These are phyloP conservation scores for Cyberlindnera mycetangii DNA, from an alignment of 805 yeast species.

Conservation along the genomic window DNA sequence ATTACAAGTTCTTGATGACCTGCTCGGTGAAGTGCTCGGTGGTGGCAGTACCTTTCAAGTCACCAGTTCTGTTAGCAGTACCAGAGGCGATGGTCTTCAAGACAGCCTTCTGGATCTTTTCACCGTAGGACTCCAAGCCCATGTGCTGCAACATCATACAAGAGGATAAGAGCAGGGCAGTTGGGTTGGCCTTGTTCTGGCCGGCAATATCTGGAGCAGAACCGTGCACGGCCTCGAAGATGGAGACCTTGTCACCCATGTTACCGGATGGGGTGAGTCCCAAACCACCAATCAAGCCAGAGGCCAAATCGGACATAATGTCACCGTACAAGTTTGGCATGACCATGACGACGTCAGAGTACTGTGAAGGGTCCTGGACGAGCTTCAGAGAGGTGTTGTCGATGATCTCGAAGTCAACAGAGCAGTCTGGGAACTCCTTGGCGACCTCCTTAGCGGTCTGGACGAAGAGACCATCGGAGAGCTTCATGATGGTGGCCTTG, in stretches of 20 bases:
- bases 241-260: conserved; percentile 97
- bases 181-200: conserved; percentile 98
- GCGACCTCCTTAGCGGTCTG: conserved; percentile 86
- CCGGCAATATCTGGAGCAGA: conserved; percentile 99
- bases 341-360: conserved; percentile 84
- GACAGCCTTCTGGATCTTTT: conserved; percentile 84
- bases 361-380: conserved; percentile 82
- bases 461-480: conserved; percentile 96
- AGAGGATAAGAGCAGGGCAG: conserved; percentile 92
- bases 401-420: conserved; percentile 79
- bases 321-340: conserved; percentile 99
- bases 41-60: conserved; percentile 87
- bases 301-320: conserved; percentile 95
- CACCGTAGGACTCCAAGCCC: conserved; percentile 82
- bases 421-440: conserved; percentile 88
- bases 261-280: conserved; percentile 99
- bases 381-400: conserved; percentile 93
- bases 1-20: conserved; percentile 58
- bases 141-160: conserved; percentile 99
- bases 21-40: conserved; percentile 89
- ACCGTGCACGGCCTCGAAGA: conserved; percentile 99
- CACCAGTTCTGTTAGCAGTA: conserved; percentile 93
- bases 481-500: conserved; percentile 98
- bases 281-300: conserved; percentile 97
- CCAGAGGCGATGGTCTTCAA: conserved; percentile 88